Evolutionary conservation across 257 asterid genomes (phyloP).

Genomic region (Coffea canephora): DNA sequence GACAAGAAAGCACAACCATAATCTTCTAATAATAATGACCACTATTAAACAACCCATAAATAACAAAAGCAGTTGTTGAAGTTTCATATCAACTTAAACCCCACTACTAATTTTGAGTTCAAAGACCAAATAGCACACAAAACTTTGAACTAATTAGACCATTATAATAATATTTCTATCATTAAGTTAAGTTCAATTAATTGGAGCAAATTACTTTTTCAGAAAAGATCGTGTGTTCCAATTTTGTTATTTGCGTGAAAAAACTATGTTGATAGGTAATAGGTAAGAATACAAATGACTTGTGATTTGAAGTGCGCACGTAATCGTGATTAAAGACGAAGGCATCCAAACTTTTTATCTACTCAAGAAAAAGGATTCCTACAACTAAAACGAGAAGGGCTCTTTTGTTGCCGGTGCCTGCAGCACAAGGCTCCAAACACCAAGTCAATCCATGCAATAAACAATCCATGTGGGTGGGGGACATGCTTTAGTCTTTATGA

Average conservation of each 20-base stretch:
- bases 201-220: too few species aligned
- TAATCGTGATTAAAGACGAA: too few species aligned
- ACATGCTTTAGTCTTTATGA: not conserved
- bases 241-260: too few species aligned
- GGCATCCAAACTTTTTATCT: too few species aligned
- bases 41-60: not conserved
- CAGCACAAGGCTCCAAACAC: constrained; percentile 1
- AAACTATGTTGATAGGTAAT: too few species aligned
- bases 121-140: not conserved
- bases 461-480: constrained; percentile 30
- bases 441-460: constrained; percentile 19
- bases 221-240: too few species aligned
- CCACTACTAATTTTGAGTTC: not conserved
- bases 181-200: too few species aligned
- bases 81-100: not conserved
- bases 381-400: not conserved
- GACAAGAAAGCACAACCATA: not conserved
- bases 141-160: not conserved
- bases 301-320: too few species aligned
- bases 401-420: not conserved
- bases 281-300: too few species aligned
- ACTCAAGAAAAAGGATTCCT: not conserved
- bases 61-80: not conserved
- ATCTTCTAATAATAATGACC: not conserved
- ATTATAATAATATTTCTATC: too few species aligned